Evolutionary conservation across 352 stramenopile genomes (phyloP).

Genomic region (Globisporangium rhizosaccharum): DNA sequence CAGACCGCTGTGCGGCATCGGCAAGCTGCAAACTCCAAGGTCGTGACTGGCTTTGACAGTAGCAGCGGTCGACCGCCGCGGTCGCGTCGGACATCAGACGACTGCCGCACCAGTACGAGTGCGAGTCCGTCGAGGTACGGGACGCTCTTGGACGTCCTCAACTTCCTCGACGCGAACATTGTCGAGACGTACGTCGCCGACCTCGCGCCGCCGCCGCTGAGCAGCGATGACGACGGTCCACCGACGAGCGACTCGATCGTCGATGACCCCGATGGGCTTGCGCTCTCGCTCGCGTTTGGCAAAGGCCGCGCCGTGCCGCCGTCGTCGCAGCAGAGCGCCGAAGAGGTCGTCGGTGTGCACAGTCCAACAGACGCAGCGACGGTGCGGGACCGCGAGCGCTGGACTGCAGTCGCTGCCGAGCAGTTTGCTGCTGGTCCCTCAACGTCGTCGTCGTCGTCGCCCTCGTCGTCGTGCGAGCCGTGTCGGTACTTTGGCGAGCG

Average conservation of each 20-base stretch:
- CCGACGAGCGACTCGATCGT: constrained; percentile 20
- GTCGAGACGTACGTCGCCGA: constrained; percentile 43
- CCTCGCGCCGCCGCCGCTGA: constrained; percentile 10
- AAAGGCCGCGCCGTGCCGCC: constrained; percentile 15
- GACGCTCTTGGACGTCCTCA: constrained; percentile 36
- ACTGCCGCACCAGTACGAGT: not conserved
- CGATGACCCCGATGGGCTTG: constrained; percentile 30
- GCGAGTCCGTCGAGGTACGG: constrained; percentile 1
- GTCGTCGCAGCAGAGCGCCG: constrained; percentile 21
- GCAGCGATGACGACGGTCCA: constrained; percentile 6
- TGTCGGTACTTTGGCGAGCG: constrained; percentile 72
- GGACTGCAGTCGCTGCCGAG: constrained; percentile 7
- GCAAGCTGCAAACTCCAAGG: not conserved
- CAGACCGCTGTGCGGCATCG: not conserved
- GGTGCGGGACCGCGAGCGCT: constrained; percentile 4
- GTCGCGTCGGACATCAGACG: not conserved
- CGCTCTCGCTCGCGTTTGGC: constrained; percentile 4
- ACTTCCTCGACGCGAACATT: constrained; percentile 49
- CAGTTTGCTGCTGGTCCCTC: not conserved
- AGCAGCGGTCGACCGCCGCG: not conserved
- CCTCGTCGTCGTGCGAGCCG: constrained; percentile 16
- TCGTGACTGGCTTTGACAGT: not conserved
- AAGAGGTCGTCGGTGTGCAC: constrained; percentile 19
- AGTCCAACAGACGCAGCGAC: not conserved
- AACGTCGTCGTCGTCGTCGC: constrained; percentile 1